Percentiles rank a stretch among this genome's conserved stretches.
These are phyloP conservation scores for Lactarius pseudohatsudake DNA, from an alignment of 768 basidiomycete genomes.

Conservation along the genomic window DNA sequence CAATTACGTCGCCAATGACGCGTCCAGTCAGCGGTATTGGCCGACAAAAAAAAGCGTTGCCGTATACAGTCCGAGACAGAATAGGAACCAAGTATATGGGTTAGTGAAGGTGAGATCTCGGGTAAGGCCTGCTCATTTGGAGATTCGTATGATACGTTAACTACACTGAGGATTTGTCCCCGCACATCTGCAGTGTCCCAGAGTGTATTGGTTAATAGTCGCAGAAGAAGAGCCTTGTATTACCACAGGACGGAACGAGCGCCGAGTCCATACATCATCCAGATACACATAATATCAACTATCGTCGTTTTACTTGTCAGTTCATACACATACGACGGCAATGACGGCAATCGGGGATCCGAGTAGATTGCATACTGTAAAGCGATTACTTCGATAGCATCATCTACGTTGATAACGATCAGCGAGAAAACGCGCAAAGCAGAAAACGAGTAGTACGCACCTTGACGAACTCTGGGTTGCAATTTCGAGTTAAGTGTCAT, in stretches of 20 bases:
- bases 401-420: conserved; percentile 47
- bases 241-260: background rate
- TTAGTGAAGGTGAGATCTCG: too few relatives aligned
- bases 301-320: background rate
- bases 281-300: conserved; percentile 27
- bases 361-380: background rate
- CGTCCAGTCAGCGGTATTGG: too few relatives aligned
- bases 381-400: conserved; percentile 65
- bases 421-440: conserved; percentile 16
- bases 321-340: conserved; percentile 12
- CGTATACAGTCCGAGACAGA: too few relatives aligned
- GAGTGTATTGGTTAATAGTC: too few relatives aligned
- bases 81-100: too few relatives aligned
- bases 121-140: too few relatives aligned
- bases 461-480: conserved; percentile 69
- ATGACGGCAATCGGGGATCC: conserved; percentile 5
- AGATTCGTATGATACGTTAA: too few relatives aligned
- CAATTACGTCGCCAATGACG: too few relatives aligned
- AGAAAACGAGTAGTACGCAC: conserved; percentile 37
- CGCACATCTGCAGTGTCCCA: too few relatives aligned
- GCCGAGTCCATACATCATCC: conserved; percentile 18
- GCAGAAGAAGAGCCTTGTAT: background rate
- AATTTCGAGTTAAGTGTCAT: conserved; percentile 11
- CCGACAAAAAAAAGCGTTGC: too few relatives aligned
- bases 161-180: too few relatives aligned